Evolutionary conservation across 2,329 filamentous ascomycete species (phyloP).

Genomic region (Neopestalotiopsis sp.): DNA sequence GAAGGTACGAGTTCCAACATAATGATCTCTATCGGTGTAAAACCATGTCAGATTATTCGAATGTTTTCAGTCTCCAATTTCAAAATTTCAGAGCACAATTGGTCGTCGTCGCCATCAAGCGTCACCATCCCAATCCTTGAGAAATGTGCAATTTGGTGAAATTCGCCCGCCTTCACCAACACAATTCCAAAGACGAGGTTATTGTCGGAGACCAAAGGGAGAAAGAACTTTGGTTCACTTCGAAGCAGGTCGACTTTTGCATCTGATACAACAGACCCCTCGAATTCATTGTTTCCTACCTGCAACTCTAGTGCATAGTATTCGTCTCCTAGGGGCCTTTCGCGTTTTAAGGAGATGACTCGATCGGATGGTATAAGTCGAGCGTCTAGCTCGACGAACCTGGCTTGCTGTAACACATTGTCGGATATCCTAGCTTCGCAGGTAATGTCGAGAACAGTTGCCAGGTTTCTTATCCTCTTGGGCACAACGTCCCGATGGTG

Average conservation of each 20-base stretch:
- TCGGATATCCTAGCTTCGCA: neutral
- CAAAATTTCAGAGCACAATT: neutral
- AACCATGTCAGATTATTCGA: neutral
- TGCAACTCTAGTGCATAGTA: neutral
- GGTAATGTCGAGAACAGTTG: neutral
- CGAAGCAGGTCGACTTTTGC: too few relatives aligned
- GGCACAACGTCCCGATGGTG: neutral
- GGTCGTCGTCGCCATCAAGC: neutral
- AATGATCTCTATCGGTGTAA: too few relatives aligned
- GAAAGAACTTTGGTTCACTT: too few relatives aligned
- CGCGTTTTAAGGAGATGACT: neutral
- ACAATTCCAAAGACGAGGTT: too few relatives aligned
- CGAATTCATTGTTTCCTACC: too few relatives aligned
- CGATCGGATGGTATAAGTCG: neutral
- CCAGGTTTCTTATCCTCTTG: neutral
- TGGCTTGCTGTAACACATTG: neutral
- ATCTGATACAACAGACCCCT: too few relatives aligned
- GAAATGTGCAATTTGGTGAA: neutral
- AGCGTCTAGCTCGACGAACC: neutral
- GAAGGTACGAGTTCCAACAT: too few relatives aligned
- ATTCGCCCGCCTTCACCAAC: too few relatives aligned
- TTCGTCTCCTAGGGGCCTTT: neutral
- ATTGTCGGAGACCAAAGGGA: too few relatives aligned
- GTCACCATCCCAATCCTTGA: neutral
- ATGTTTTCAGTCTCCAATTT: neutral